phyloP scores from a whole-genome alignment of 306 rosid species.

The Albizia julibrissin region DNA sequence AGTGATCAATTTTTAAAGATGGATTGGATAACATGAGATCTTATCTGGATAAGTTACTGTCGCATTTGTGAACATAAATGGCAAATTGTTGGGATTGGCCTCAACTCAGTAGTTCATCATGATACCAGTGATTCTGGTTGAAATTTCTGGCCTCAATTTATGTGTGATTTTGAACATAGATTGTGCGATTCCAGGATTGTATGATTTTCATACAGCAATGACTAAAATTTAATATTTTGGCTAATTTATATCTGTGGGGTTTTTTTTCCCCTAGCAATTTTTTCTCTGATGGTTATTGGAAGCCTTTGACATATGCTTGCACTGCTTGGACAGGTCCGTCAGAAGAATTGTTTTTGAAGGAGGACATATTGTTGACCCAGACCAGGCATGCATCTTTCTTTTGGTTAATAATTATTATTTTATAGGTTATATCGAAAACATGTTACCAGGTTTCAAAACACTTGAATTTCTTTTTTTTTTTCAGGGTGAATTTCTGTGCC shows the following conservation, averaged over 20 bases:
- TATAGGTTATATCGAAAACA: constrained; percentile 6
- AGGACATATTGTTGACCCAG: constrained; percentile 96
- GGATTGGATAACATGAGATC: background rate
- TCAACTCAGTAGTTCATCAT: background rate
- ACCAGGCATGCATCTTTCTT: constrained; percentile 58
- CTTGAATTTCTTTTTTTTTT: constrained; percentile 7
- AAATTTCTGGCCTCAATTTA: background rate
- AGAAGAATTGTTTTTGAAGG: constrained; percentile 97
- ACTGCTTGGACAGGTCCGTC: constrained; percentile 58
- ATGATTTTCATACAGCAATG: background rate
- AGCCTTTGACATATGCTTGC: constrained; percentile 16
- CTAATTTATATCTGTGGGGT: background rate
- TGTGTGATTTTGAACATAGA: background rate
- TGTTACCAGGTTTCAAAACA: constrained; percentile 14
- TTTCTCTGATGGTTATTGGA: constrained; percentile 8
- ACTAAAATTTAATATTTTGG: background rate
- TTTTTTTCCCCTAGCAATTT: background rate
- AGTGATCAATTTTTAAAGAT: background rate
- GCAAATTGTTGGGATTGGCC: background rate
- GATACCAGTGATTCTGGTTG: background rate
- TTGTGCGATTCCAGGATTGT: background rate
- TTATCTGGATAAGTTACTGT: background rate
- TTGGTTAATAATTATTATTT: background rate
- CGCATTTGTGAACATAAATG: background rate
- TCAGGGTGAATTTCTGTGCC: constrained; percentile 97